These are phyloP conservation scores for Candida ponderosae DNA, from an alignment of 805 yeast species.

Conservation along the genomic window DNA sequence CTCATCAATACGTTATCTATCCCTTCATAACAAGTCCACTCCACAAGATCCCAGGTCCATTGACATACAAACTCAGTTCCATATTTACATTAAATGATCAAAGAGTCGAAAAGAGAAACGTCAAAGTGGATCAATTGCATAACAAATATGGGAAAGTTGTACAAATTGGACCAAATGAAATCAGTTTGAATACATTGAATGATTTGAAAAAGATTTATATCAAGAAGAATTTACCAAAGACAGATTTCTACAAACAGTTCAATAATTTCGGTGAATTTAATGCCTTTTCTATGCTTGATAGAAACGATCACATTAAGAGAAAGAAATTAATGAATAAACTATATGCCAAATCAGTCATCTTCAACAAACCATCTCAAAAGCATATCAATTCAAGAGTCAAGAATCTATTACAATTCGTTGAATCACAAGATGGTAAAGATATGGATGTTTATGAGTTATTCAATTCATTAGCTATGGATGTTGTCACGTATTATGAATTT, in stretches of 20 bases:
- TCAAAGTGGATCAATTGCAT: constrained; percentile 43
- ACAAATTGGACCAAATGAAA: constrained; percentile 51
- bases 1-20: constrained; percentile 29
- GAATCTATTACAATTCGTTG: constrained; percentile 15
- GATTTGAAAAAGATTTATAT: constrained; percentile 49
- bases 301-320: constrained; percentile 36
- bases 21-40: constrained; percentile 46
- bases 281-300: constrained; percentile 49
- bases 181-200: constrained; percentile 46
- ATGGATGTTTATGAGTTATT: constrained; percentile 56
- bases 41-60: constrained; percentile 51
- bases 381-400: constrained; percentile 27
- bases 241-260: constrained; percentile 52
- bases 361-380: constrained; percentile 22
- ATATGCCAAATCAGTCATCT: constrained; percentile 37
- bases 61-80: constrained; percentile 36
- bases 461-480: constrained; percentile 68
- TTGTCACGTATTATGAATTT: constrained; percentile 50
- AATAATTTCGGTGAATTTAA: constrained; percentile 49
- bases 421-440: constrained; percentile 14
- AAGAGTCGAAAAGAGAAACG: constrained; percentile 41
- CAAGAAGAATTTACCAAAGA: constrained; percentile 45
- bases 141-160: constrained; percentile 53
- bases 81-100: constrained; percentile 33
- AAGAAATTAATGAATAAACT: constrained; percentile 32